Base-by-base conservation (phyloP, 495 filamentous ascomycete species). In the Hyaloscypha variabilis region DNA sequence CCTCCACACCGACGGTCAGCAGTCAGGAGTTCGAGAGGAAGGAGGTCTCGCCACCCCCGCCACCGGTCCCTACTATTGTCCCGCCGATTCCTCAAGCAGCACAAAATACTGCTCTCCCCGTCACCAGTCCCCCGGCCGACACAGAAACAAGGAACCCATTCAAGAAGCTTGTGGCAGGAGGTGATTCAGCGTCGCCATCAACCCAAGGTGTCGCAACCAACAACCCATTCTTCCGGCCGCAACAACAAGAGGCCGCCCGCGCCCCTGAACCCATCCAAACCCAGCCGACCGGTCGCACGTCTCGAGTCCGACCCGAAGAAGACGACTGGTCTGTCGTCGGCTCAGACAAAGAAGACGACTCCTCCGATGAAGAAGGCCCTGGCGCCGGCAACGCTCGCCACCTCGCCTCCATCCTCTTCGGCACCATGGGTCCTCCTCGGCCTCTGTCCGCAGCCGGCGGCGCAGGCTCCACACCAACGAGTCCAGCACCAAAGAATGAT, bases 201-300 rank as follows among this genome's bases (percentile, higher is more conserved):
- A 72, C 80, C 39, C 69, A 76, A 36, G 64, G 87, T 17, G 39
- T 46, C 30, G 63, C 84, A 21, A 94, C 91, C 13, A 97, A 90
- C 36, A 99, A 99, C 71, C 95, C 95, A n/a, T 99, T 99, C 86
- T 92, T 95, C 77, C 91, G 93, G 57, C 85, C 42, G 92, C 92
- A 25, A 96, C 94, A 24, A 17, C 89, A 46, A 46, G 65, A 73
- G 25, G 10, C 42, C 36, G 28, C 58, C 2, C 66, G 57, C 26
- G 17, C 59, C 3, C 66, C 67, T 11, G 69, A 67, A 30, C 68
- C 72, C 14, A 58, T 72, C 23, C 25, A 39, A 3, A 46, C 67
- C 13, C 69, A 71, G 46, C 71, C 72, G 30, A 78, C 71, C 26
- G 75, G 77, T 26, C 24, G 76, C 50, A 79, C 81, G 55, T 81